A percentile compares a stretch with the other conserved stretches of the same genome.
phyloP scores from a whole-genome alignment of 257 asterid species.

The Solanum tacnaense region DNA sequence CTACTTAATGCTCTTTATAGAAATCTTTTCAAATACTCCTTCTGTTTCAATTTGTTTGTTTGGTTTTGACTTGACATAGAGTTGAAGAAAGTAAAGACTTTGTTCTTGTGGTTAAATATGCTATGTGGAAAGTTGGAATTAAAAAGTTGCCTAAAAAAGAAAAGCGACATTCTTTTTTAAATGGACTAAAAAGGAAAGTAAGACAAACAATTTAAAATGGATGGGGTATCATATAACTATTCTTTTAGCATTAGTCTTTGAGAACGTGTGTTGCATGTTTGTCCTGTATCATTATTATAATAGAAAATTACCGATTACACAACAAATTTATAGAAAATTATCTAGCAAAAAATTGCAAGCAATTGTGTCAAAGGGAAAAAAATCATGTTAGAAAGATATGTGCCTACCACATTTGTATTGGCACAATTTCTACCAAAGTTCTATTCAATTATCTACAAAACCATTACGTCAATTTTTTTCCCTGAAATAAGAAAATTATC shows the following conservation, averaged over 20 bases:
- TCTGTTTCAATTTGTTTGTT: not conserved
- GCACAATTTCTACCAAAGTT: not conserved
- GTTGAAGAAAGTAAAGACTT: not conserved
- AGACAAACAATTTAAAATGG: not conserved
- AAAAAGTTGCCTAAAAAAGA: not conserved
- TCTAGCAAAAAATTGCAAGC: not conserved
- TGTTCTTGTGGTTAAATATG: not conserved
- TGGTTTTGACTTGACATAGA: not conserved
- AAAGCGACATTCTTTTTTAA: not conserved
- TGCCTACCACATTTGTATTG: not conserved
- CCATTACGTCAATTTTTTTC: not conserved
- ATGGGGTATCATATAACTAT: not conserved
- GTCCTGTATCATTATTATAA: not conserved
- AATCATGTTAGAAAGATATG: not conserved
- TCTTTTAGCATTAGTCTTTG: not conserved
- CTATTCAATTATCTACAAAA: not conserved
- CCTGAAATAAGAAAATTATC: not conserved
- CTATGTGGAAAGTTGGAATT: not conserved
- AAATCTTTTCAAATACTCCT: not conserved
- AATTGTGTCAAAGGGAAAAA: not conserved
- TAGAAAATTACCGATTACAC: not conserved
- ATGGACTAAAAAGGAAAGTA: not conserved
- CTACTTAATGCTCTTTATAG: not conserved
- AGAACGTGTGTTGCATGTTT: not conserved
- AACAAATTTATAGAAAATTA: not conserved